These are phyloP conservation scores for Penicillium sp. DNA, from an alignment of 2,329 filamentous ascomycete genomes.

Conservation along the genomic window DNA sequence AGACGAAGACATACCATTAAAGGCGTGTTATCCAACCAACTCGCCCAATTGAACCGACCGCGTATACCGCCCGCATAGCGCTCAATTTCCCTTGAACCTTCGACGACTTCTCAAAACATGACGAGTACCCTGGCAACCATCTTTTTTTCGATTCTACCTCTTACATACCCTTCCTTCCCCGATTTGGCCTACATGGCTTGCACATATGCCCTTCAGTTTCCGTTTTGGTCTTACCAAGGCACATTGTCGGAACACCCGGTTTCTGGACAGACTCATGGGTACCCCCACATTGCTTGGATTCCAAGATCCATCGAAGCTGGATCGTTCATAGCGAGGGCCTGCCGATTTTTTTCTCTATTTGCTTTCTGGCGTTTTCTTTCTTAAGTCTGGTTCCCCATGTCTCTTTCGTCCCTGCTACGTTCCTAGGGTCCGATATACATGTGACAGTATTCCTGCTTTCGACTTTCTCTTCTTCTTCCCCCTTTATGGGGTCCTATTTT, in stretches of 20 bases:
- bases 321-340: conserved; percentile 35
- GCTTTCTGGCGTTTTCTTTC: conserved; percentile 31
- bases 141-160: conserved; percentile 17
- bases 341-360: conserved; percentile 24
- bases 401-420: conserved; percentile 41
- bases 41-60: background rate
- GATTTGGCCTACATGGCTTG: conserved; percentile 28
- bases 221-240: conserved; percentile 11
- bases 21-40: conserved; percentile 3
- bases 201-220: conserved; percentile 32
- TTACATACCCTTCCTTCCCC: conserved; percentile 27
- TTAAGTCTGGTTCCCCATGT: conserved; percentile 29
- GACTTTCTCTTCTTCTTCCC: conserved; percentile 22
- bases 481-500: conserved; percentile 21
- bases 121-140: conserved; percentile 35
- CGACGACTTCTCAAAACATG: conserved; percentile 36
- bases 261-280: background rate
- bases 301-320: conserved; percentile 14
- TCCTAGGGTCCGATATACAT: conserved; percentile 40
- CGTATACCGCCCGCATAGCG: background rate
- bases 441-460: conserved; percentile 19
- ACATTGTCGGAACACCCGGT: background rate
- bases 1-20: conserved; percentile 39
- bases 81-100: conserved; percentile 13
- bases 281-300: conserved; percentile 6